These are phyloP conservation scores for Fusarium algeriense DNA, from an alignment of 2,329 filamentous ascomycete species.

Conservation along the genomic window DNA sequence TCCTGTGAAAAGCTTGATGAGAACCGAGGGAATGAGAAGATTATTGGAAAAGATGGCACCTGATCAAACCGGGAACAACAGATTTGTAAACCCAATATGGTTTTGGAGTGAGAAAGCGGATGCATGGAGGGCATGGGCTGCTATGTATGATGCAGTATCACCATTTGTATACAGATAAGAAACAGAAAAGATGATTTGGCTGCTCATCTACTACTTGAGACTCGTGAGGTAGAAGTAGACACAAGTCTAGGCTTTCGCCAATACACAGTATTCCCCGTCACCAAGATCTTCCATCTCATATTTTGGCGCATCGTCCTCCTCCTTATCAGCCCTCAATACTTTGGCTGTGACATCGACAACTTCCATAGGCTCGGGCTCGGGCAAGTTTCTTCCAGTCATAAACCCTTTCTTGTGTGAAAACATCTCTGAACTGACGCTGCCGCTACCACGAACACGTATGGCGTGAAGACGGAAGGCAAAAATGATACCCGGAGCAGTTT, in stretches of 20 bases:
- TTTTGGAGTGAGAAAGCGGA: not conserved
- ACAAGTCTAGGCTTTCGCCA: not conserved
- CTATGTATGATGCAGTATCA: not conserved
- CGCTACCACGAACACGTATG: not conserved
- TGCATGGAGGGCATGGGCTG: not conserved
- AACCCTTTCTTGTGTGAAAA: not conserved
- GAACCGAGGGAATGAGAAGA: not conserved
- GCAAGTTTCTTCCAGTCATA: not conserved
- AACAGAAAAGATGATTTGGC: too few species aligned
- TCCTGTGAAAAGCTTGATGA: not conserved
- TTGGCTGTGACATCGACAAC: rapidly evolving
- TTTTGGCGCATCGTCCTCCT: not conserved
- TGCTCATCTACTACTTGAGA: too few species aligned
- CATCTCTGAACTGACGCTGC: not conserved
- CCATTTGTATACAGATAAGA: not conserved
- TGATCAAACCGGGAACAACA: rapidly evolving
- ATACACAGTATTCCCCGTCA: not conserved
- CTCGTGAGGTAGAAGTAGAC: too few species aligned
- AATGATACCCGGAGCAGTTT: not conserved
- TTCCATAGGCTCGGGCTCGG: not conserved
- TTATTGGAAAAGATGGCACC: not conserved
- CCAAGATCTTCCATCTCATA: not conserved
- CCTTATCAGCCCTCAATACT: not conserved
- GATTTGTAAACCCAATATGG: not conserved
- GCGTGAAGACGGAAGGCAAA: not conserved